Percentiles rank a stretch among this genome's conserved stretches.
phyloP scores from a whole-genome alignment of 495 filamentous ascomycete genomes.

The Cenococcum geophilum region DNA sequence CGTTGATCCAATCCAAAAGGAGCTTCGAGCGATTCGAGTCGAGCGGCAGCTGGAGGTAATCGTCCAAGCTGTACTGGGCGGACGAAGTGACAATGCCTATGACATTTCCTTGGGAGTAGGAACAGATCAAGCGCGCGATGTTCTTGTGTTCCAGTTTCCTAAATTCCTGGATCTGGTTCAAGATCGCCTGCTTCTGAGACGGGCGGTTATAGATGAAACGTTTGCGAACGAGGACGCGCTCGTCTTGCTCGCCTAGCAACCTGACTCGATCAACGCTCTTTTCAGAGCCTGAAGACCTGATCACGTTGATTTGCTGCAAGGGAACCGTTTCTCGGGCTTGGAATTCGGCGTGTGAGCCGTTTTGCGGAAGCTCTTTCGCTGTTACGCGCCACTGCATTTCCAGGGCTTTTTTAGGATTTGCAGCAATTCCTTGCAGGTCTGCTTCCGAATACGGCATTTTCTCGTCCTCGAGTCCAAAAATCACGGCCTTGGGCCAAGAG shows the following conservation, averaged over 20 bases:
- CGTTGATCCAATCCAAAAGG: constrained; percentile 32
- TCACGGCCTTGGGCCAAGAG: constrained; percentile 25
- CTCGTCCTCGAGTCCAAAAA: constrained; percentile 30
- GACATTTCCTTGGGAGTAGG: constrained; percentile 28
- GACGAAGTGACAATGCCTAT: constrained; percentile 24
- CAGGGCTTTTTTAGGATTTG: constrained; percentile 23
- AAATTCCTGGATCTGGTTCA: constrained; percentile 28
- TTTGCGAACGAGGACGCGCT: constrained; percentile 28
- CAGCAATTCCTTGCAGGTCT: constrained; percentile 24
- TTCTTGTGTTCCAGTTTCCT: constrained; percentile 29
- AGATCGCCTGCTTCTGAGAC: constrained; percentile 20
- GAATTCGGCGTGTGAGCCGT: constrained; percentile 30
- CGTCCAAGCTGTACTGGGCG: constrained; percentile 29
- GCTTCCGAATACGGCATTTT: constrained; percentile 29
- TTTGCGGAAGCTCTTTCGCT: constrained; percentile 29
- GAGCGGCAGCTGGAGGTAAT: constrained; percentile 21
- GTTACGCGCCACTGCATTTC: constrained; percentile 31
- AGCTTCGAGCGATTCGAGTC: constrained; percentile 23
- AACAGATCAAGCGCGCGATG: constrained; percentile 25
- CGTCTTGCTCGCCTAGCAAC: constrained; percentile 22
- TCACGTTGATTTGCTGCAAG: constrained; percentile 22
- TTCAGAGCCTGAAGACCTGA: constrained; percentile 16
- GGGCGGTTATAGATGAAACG: constrained; percentile 22
- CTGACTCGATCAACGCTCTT: constrained; percentile 29
- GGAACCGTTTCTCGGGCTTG: constrained; percentile 25